Conservation (phyloP, 2,329 filamentous ascomycete genomes). For the Microdochium paspali region DNA sequence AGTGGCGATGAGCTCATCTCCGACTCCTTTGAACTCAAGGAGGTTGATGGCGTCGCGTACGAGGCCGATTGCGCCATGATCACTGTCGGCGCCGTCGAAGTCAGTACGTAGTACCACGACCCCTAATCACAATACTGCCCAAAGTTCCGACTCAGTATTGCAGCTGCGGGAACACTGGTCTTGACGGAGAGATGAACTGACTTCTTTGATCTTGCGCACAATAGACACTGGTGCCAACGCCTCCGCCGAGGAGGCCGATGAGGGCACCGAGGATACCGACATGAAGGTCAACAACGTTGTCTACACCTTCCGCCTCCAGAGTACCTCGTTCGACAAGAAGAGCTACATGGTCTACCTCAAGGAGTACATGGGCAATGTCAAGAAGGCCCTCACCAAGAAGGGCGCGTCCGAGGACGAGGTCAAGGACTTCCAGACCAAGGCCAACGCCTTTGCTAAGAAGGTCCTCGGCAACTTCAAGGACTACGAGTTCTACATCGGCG, state of each 20-base stretch:
- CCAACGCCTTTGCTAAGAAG: slow-evolving; percentile 66
- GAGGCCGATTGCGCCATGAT: slow-evolving; percentile 92
- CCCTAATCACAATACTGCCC: too few relatives aligned
- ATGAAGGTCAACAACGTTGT: slow-evolving; percentile 87
- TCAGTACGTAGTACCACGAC: slow-evolving; percentile 46
- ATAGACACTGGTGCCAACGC: slow-evolving; percentile 89
- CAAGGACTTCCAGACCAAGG: slow-evolving; percentile 71
- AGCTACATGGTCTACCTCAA: slow-evolving; percentile 76
- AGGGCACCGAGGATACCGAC: slow-evolving; percentile 59
- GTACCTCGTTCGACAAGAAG: slow-evolving; percentile 81
- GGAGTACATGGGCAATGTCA: slow-evolving; percentile 87
- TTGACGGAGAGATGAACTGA: not conserved
- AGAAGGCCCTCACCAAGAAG: slow-evolving; percentile 56
- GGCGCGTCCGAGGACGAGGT: slow-evolving; percentile 56
- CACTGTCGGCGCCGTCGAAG: slow-evolving; percentile 61
- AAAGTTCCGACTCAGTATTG: too few relatives aligned
- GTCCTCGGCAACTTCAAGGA: slow-evolving; percentile 84
- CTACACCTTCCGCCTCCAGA: slow-evolving; percentile 81
- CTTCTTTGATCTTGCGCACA: slow-evolving; percentile 8
- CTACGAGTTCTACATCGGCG: slow-evolving; percentile 88
- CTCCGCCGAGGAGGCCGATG: slow-evolving; percentile 82
- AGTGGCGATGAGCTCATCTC: slow-evolving; percentile 73
- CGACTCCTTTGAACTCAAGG: slow-evolving; percentile 80
- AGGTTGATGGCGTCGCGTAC: slow-evolving; percentile 71
- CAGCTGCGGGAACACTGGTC: too few relatives aligned